Evolutionary conservation across 202 grass and related monocot species (phyloP).

Genomic region (Schoenoplectus tabernaemontani): DNA sequence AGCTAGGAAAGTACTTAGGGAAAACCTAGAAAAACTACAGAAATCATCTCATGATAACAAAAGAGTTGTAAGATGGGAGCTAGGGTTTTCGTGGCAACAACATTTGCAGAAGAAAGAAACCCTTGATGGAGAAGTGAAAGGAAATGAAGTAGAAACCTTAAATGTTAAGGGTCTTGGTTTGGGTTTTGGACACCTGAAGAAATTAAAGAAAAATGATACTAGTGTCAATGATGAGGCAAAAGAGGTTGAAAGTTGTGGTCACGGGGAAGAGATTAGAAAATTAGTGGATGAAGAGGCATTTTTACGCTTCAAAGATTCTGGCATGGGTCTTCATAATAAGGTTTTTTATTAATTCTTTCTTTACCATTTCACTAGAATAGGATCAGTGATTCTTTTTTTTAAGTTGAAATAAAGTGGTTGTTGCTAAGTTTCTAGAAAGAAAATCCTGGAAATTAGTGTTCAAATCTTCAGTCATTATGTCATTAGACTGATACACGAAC

Average conservation of each 20-base stretch:
- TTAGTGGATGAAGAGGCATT: slow-evolving; percentile 57
- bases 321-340: slow-evolving; percentile 70
- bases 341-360: slow-evolving; percentile 30
- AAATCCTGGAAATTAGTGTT: neutral
- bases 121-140: slow-evolving; percentile 29
- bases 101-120: slow-evolving; percentile 84
- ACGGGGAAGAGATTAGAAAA: slow-evolving; percentile 49
- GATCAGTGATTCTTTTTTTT: no score
- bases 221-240: slow-evolving; percentile 25
- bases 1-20: slow-evolving; percentile 48
- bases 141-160: slow-evolving; percentile 42
- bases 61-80: slow-evolving; percentile 83
- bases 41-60: slow-evolving; percentile 26
- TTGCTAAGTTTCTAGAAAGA: no score
- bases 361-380: neutral
- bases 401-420: neutral
- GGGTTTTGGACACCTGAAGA: slow-evolving; percentile 79
- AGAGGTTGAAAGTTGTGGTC: slow-evolving; percentile 28
- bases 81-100: slow-evolving; percentile 80
- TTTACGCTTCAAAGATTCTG: slow-evolving; percentile 51
- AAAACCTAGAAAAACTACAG: slow-evolving; percentile 65
- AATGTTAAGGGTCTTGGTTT: slow-evolving; percentile 86
- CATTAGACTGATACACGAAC: neutral
- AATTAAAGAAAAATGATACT: slow-evolving; percentile 55
- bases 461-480: neutral